These are phyloP conservation scores for Emmonsiellopsis sp. DNA, from an alignment of 2,329 filamentous ascomycete genomes.

Conservation along the genomic window DNA sequence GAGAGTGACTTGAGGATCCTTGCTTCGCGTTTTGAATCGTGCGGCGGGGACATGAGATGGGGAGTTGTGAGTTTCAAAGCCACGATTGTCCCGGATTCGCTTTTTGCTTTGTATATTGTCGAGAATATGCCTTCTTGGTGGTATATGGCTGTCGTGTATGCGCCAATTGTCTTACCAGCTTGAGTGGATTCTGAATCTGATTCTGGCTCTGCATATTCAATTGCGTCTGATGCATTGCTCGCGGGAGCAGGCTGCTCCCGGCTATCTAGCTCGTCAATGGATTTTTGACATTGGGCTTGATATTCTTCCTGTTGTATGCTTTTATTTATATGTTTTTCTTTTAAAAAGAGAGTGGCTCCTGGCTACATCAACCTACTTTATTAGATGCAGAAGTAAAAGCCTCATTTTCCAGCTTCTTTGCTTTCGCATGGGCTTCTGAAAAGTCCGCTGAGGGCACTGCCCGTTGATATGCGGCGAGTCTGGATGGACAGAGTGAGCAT, in stretches of 20 bases:
- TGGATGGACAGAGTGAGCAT: slow-evolving; percentile 7
- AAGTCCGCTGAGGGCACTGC: slow-evolving; percentile 36
- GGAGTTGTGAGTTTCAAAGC: slow-evolving; percentile 84
- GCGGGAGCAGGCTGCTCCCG: slow-evolving; percentile 13
- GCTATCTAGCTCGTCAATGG: slow-evolving; percentile 25
- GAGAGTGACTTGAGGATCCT: slow-evolving; percentile 58
- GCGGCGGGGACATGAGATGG: slow-evolving; percentile 64
- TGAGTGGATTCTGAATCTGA: slow-evolving; percentile 18
- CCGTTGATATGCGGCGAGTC: slow-evolving; percentile 36
- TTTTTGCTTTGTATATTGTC: slow-evolving; percentile 63
- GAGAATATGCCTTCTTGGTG: slow-evolving; percentile 66
- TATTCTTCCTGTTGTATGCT: slow-evolving; percentile 46
- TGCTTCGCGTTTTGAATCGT: slow-evolving; percentile 72
- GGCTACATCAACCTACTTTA: slow-evolving; percentile 21
- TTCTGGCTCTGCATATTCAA: slow-evolving; percentile 15
- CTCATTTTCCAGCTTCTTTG: slow-evolving; percentile 53
- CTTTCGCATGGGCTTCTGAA: slow-evolving; percentile 45
- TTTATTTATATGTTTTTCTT: neutral
- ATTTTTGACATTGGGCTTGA: slow-evolving; percentile 33
- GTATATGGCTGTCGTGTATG: slow-evolving; percentile 48
- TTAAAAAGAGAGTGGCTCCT: neutral
- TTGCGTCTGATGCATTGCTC: slow-evolving; percentile 19
- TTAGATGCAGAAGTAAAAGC: slow-evolving; percentile 30
- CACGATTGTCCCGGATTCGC: slow-evolving; percentile 37
- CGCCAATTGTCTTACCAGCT: slow-evolving; percentile 39